Percentiles rank a stretch among this genome's conserved stretches.
phyloP scores from a whole-genome alignment of 139 green algal species.

The Ostreobium quekettii region DNA sequence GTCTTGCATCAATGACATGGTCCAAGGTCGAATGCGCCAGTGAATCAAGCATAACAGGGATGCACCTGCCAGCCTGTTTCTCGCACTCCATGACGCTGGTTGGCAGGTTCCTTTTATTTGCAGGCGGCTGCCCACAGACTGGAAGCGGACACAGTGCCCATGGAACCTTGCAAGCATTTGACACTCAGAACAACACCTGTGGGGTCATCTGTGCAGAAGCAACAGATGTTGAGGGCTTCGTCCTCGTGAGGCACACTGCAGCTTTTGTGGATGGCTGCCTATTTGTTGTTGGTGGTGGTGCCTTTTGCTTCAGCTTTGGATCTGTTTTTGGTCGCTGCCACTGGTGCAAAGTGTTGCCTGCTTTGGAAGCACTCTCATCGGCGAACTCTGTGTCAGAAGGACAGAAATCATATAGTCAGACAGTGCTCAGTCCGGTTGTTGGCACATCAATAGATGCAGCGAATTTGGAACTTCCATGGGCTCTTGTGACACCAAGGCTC shows the following conservation, averaged over 20 bases:
- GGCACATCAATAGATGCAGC: neutral
- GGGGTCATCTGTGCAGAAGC: neutral
- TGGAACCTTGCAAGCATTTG: constrained; percentile 28
- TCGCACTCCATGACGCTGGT: constrained; percentile 34
- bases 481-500: constrained; percentile 15
- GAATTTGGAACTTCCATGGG: neutral
- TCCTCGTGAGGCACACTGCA: constrained; percentile 25
- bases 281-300: constrained; percentile 35
- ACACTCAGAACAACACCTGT: neutral
- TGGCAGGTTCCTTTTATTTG: constrained; percentile 24
- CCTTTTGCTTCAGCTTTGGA: constrained; percentile 54
- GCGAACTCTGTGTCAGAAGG: neutral
- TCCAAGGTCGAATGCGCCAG: neutral
- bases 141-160: constrained; percentile 21
- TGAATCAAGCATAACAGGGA: neutral
- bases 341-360: constrained; percentile 7
- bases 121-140: constrained; percentile 36
- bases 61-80: constrained; percentile 24
- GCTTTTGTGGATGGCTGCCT: constrained; percentile 8
- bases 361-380: too few relatives aligned
- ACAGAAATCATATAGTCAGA: constrained; percentile 6
- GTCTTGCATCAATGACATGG: constrained; percentile 19
- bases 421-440: too few relatives aligned
- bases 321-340: constrained; percentile 33
- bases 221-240: neutral